Percentiles rank a stretch among this genome's conserved stretches.
These are phyloP conservation scores for Otatea glauca DNA, from an alignment of 176 grass and related monocot genomes.

Conservation along the genomic window DNA sequence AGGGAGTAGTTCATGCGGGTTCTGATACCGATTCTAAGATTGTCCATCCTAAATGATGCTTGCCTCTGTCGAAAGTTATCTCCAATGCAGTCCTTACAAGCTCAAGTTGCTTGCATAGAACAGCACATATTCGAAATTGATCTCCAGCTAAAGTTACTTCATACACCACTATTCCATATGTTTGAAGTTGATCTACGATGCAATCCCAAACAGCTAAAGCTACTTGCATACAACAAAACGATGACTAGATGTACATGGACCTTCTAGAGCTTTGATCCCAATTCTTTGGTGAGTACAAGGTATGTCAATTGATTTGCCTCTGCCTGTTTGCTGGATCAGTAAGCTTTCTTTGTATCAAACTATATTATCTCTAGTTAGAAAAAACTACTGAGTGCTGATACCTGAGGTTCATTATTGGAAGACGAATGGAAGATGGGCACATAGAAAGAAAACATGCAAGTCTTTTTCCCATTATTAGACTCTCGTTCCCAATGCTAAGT, in stretches of 20 bases:
- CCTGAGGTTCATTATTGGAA: background rate
- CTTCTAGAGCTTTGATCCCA: background rate
- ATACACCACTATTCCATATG: background rate
- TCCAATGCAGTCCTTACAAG: background rate
- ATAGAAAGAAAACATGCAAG: background rate
- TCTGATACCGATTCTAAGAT: background rate
- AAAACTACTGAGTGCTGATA: background rate
- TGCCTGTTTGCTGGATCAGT: background rate
- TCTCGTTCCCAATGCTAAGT: background rate
- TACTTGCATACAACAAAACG: background rate
- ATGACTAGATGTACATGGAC: background rate
- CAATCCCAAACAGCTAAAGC: background rate
- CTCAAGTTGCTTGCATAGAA: background rate
- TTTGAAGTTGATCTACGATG: background rate
- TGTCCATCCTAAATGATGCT: background rate
- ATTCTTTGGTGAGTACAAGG: background rate
- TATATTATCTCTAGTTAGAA: background rate
- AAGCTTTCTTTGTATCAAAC: constrained; percentile 28
- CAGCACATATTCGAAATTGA: background rate
- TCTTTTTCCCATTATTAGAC: background rate
- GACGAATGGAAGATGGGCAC: background rate
- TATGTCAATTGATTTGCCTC: background rate
- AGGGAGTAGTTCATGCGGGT: background rate
- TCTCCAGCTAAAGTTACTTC: background rate
- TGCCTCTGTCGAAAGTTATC: background rate